phyloP scores from a whole-genome alignment of 1,284 basidiomycete species.

The Chondrostereum purpureum region DNA sequence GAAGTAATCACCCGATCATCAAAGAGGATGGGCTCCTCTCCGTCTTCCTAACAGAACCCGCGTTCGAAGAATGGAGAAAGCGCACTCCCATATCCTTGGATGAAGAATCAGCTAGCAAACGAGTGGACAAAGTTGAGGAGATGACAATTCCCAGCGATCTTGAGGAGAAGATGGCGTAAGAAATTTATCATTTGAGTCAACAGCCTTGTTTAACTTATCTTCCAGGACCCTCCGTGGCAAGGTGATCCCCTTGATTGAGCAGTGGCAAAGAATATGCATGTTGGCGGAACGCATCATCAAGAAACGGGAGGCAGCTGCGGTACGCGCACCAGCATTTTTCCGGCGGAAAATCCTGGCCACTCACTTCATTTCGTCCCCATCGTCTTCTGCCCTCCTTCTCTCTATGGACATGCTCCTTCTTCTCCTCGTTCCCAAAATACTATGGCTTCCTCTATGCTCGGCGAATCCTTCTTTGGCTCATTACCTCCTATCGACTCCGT shows the following conservation, averaged over 20 bases:
- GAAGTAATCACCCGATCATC: constrained; percentile 84
- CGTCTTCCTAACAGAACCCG: constrained; percentile 75
- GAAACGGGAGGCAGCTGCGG: constrained; percentile 81
- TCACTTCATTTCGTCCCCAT: constrained; percentile 46
- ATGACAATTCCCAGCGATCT: constrained; percentile 89
- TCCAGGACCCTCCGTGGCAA: constrained; percentile 63
- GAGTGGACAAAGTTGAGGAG: constrained; percentile 78
- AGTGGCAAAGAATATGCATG: constrained; percentile 85
- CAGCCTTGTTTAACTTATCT: constrained; percentile 3
- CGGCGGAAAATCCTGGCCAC: constrained; percentile 55
- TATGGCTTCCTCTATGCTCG: constrained; percentile 2
- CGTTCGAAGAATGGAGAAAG: constrained; percentile 85
- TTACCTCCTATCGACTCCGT: constrained; percentile 15
- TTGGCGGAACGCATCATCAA: constrained; percentile 81
- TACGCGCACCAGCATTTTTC: constrained; percentile 59
- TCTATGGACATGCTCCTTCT: constrained; percentile 23
- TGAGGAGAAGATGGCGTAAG: constrained; percentile 80
- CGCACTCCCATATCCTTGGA: constrained; percentile 66
- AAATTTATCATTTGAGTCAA: constrained; percentile 11
- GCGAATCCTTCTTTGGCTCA: constrained; percentile 3
- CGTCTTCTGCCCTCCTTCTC: constrained; percentile 26
- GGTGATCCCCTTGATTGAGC: constrained; percentile 72
- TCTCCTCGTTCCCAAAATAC: constrained; percentile 12
- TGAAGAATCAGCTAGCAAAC: constrained; percentile 80
- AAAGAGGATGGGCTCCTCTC: constrained; percentile 79